phyloP scores from a whole-genome alignment of 164 flowering plant genomes.

The Vitis labrusca region DNA sequence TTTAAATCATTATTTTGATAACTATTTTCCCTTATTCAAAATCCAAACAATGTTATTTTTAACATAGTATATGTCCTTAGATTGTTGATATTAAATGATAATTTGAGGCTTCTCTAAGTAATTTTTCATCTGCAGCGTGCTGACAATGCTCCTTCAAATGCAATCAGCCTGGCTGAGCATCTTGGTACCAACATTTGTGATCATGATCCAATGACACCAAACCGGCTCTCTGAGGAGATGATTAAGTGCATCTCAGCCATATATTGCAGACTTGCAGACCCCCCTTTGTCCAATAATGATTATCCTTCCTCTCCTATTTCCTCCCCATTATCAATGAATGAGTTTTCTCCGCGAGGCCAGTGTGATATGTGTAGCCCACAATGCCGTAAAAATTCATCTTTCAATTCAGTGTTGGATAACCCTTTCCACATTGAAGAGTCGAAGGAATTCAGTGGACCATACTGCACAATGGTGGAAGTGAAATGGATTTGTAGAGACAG shows the following conservation, averaged over 20 bases:
- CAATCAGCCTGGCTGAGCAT: constrained; percentile 63
- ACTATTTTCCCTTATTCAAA: too few species aligned
- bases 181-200: constrained; percentile 50
- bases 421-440: constrained; percentile 27
- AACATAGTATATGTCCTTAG: neutral
- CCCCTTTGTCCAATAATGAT: constrained; percentile 30
- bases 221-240: constrained; percentile 82
- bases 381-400: constrained; percentile 18
- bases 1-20: too few species aligned
- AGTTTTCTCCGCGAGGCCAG: constrained; percentile 27
- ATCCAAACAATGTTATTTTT: too few species aligned
- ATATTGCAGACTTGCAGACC: constrained; percentile 77
- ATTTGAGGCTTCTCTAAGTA: neutral
- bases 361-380: constrained; percentile 26
- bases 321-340: constrained; percentile 27
- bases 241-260: constrained; percentile 72
- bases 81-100: neutral
- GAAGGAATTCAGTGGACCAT: constrained; percentile 43
- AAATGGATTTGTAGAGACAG: constrained; percentile 37
- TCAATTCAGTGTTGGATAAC: constrained; percentile 23
- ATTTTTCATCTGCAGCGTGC: constrained; percentile 27
- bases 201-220: constrained; percentile 62
- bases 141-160: constrained; percentile 30
- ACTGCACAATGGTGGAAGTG: constrained; percentile 41
- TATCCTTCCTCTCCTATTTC: constrained; percentile 34